phyloP scores from a whole-genome alignment of 1,284 basidiomycete species.

The Cryptococcus sp. region DNA sequence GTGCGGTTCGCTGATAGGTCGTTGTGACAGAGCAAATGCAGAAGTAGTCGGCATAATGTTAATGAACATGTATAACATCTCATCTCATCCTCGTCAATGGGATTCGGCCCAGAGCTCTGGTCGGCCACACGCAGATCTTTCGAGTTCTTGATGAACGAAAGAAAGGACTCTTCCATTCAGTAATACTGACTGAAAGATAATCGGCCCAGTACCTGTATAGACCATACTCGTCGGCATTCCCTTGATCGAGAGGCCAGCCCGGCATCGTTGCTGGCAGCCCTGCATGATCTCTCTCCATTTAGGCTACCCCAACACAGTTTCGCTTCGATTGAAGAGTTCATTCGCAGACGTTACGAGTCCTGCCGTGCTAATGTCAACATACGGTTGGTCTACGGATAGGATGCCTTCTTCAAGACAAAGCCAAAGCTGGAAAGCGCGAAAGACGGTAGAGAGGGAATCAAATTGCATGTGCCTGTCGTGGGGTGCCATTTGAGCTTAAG shows the following conservation, averaged over 20 bases:
- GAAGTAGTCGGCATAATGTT: conserved; percentile 2
- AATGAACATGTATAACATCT: conserved; percentile 6
- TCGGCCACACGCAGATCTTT: no score
- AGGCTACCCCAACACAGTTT: background rate
- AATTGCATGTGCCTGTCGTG: background rate
- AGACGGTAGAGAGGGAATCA: background rate
- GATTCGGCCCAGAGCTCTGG: no score
- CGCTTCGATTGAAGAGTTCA: background rate
- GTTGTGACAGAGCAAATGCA: conserved; percentile 13
- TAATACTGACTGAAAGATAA: background rate
- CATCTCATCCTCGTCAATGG: no score
- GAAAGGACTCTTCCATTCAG: no score
- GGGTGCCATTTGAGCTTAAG: background rate
- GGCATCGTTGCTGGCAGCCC: background rate
- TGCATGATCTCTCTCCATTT: background rate
- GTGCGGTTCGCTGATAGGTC: conserved; percentile 2
- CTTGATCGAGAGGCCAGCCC: background rate
- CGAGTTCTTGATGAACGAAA: no score
- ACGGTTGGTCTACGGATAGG: background rate
- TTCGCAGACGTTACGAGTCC: no score
- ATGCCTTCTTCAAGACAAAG: background rate
- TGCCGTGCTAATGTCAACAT: no score
- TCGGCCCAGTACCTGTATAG: background rate
- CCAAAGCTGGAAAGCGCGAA: background rate
- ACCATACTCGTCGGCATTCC: no score